phyloP scores from a whole-genome alignment of 345 rosid genomes.

The Sonneratia alba region DNA sequence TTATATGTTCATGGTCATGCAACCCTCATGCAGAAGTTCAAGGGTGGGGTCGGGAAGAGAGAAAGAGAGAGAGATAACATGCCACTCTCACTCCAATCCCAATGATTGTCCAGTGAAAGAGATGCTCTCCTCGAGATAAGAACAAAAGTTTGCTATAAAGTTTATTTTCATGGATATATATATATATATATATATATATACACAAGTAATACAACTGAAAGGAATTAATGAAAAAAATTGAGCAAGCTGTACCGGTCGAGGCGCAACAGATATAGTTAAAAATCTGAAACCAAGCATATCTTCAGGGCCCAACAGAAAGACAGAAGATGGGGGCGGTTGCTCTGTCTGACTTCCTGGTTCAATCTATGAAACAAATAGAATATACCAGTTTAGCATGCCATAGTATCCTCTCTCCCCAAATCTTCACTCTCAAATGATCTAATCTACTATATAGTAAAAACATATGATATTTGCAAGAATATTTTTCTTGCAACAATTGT shows the following conservation, averaged over 20 bases:
- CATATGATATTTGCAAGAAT: background rate
- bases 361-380: constrained; percentile 34
- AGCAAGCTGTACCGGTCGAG: constrained; percentile 61
- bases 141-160: background rate
- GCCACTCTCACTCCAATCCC: no score
- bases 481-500: background rate
- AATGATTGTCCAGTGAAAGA: no score
- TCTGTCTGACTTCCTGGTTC: constrained; percentile 99
- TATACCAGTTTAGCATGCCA: constrained; percentile 7
- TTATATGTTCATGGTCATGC: no score
- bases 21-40: no score
- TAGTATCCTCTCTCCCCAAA: constrained; percentile 7
- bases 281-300: constrained; percentile 82
- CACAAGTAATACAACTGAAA: constrained; percentile 9
- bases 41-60: no score
- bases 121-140: background rate
- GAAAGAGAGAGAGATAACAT: no score
- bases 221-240: background rate
- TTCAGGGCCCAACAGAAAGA: constrained; percentile 61
- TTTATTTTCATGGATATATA: background rate
- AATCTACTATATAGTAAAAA: background rate
- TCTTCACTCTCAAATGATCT: background rate
- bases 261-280: constrained; percentile 91
- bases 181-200: background rate
- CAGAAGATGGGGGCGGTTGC: constrained; percentile 95